phyloP scores from a whole-genome alignment of 805 yeast genomes.

The Candida broadrunensis region DNA sequence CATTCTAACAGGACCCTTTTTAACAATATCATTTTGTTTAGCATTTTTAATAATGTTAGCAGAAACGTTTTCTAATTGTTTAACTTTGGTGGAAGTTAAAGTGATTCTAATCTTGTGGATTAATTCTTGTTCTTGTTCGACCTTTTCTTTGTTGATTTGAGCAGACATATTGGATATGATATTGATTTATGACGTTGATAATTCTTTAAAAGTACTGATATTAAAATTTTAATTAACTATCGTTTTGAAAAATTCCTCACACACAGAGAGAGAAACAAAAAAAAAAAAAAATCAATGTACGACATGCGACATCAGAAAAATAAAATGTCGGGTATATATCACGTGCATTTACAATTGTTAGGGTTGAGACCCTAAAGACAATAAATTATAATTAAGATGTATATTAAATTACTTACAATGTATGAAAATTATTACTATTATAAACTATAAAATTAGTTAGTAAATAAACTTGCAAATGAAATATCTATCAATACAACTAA shows the following conservation, averaged over 20 bases:
- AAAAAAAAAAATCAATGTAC: too few species aligned
- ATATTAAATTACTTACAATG: too few species aligned
- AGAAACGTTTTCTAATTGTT: constrained; percentile 96
- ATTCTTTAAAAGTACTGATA: not conserved
- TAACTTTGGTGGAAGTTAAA: constrained; percentile 97
- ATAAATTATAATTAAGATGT: too few species aligned
- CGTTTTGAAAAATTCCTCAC: constrained; percentile 1
- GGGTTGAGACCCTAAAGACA: too few species aligned
- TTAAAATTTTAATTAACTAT: not conserved
- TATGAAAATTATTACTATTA: too few species aligned
- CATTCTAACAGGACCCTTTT: constrained; percentile 99
- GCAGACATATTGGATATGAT: constrained; percentile 60
- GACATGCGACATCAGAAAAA: too few species aligned
- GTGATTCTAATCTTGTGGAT: constrained; percentile 98
- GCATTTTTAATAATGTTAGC: constrained; percentile 88
- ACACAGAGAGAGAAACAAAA: too few species aligned
- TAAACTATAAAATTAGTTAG: too few species aligned
- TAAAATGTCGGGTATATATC: too few species aligned
- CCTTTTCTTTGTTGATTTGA: constrained; percentile 78
- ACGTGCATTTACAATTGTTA: too few species aligned
- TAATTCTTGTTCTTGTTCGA: constrained; percentile 70
- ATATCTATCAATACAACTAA: too few species aligned
- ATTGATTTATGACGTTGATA: constrained; percentile 38
- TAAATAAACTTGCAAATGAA: too few species aligned
- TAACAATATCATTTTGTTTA: constrained; percentile 72